Conservation (phyloP, 495 filamentous ascomycete genomes). For the Podospora didyma region DNA sequence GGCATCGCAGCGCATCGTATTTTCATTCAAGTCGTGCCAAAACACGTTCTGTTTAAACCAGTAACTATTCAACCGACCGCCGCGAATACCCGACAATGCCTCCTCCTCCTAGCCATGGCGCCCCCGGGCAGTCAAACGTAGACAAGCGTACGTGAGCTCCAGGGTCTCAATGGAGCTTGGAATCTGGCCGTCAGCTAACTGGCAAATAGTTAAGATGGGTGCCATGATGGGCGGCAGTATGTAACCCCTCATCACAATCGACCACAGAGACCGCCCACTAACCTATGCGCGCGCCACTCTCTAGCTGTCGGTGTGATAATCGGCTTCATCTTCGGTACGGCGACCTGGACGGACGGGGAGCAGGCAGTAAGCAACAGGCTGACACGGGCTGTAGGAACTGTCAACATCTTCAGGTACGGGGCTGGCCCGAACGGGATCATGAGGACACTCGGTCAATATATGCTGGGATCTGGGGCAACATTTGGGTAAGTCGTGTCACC, state of each 20-base stretch:
- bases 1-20: neutral
- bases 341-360: neutral
- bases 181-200: constrained; percentile 20
- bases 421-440: constrained; percentile 90
- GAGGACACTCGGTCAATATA: constrained; percentile 91
- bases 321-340: constrained; percentile 90
- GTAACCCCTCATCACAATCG: constrained; percentile 30
- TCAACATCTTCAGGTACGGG: constrained; percentile 91
- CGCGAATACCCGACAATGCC: constrained; percentile 35
- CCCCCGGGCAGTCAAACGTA: constrained; percentile 70
- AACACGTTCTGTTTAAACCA: neutral
- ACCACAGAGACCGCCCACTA: neutral
- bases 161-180: neutral
- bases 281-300: neutral
- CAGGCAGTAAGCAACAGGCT: constrained; percentile 6
- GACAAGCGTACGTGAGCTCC: constrained; percentile 72
- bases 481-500: constrained; percentile 70
- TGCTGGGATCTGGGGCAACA: constrained; percentile 92
- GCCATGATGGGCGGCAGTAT: constrained; percentile 95
- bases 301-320: constrained; percentile 93
- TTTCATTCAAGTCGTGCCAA: neutral
- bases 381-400: constrained; percentile 59
- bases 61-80: neutral
- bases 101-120: constrained; percentile 40
- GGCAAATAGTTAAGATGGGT: constrained; percentile 86